Conservation (phyloP, 2,329 filamentous ascomycete species). For the Moelleriella libera region DNA sequence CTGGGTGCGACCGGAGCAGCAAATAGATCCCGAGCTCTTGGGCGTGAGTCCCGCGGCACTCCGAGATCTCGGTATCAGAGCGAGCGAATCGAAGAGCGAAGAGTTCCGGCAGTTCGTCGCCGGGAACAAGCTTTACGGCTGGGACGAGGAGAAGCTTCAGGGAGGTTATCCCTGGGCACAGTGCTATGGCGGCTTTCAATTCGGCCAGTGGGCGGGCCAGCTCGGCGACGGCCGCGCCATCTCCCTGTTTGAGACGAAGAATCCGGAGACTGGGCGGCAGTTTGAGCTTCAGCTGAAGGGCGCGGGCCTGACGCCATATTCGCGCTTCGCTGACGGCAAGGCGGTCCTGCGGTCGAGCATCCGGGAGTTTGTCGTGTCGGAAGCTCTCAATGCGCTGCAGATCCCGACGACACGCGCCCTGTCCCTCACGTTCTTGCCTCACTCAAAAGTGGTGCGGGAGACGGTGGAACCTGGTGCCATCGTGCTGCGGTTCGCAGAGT, state of each 20-base stretch:
- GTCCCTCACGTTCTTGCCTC: slow-evolving; percentile 63
- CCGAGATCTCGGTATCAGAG: slow-evolving; percentile 62
- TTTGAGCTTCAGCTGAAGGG: slow-evolving; percentile 95
- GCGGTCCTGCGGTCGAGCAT: slow-evolving; percentile 88
- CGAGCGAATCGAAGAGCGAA: slow-evolving; percentile 52
- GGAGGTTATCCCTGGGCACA: slow-evolving; percentile 95
- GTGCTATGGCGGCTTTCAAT: slow-evolving; percentile 78
- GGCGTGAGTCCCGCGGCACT: slow-evolving; percentile 68
- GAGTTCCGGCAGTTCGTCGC: slow-evolving; percentile 67
- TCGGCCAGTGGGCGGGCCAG: slow-evolving; percentile 88
- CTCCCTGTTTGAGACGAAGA: slow-evolving; percentile 80
- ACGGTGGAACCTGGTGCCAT: slow-evolving; percentile 80
- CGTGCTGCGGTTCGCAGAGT: slow-evolving; percentile 79
- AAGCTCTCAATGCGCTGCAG: slow-evolving; percentile 69
- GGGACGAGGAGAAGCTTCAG: slow-evolving; percentile 49
- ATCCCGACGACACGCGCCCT: slow-evolving; percentile 83
- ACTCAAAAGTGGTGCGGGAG: slow-evolving; percentile 63
- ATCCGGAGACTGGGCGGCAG: slow-evolving; percentile 51
- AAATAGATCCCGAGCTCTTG: slow-evolving; percentile 62
- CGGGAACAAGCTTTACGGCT: slow-evolving; percentile 72
- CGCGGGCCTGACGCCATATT: slow-evolving; percentile 86
- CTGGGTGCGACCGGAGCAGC: slow-evolving; percentile 70
- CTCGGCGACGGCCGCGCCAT: slow-evolving; percentile 91
- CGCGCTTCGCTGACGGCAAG: slow-evolving; percentile 89
- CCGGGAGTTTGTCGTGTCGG: slow-evolving; percentile 84